Evolutionary conservation across 208 protist species (phyloP).

Genomic region (Acanthamoeba lenticulata): DNA sequence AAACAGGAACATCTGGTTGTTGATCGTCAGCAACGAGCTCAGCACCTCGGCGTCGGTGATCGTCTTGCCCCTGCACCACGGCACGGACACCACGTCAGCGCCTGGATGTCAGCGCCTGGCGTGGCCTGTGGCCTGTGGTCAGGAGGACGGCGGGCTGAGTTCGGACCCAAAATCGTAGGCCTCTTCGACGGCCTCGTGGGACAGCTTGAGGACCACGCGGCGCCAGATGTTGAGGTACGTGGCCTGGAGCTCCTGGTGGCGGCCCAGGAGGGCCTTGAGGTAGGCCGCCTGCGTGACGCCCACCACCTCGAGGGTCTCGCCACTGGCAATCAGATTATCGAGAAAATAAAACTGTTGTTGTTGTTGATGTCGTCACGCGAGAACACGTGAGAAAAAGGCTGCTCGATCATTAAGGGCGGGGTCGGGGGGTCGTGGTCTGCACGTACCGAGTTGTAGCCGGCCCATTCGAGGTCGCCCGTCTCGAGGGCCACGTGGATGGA

Average conservation of each 20-base stretch:
- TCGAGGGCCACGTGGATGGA: slow-evolving; percentile 11
- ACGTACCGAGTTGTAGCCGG: not conserved
- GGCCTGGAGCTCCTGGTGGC: not conserved
- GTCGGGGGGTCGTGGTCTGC: not conserved
- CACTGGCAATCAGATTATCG: not conserved
- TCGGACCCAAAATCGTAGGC: not conserved
- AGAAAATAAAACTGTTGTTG: not conserved
- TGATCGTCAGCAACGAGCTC: not conserved
- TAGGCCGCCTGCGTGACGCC: not conserved
- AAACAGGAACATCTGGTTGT: slow-evolving; percentile 59
- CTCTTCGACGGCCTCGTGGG: not conserved
- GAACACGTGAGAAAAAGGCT: too few relatives aligned
- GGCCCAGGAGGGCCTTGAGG: not conserved
- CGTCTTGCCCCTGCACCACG: too few relatives aligned
- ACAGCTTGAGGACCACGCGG: not conserved
- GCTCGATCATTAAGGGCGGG: too few relatives aligned
- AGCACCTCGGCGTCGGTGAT: not conserved
- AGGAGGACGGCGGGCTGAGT: too few relatives aligned
- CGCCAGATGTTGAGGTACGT: slow-evolving; percentile 53
- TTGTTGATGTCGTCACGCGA: not conserved
- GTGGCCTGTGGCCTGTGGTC: too few relatives aligned
- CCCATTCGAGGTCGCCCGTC: slow-evolving; percentile 3
- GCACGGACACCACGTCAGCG: too few relatives aligned
- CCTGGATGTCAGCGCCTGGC: too few relatives aligned
- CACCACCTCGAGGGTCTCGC: not conserved